Conservation (phyloP, 2,329 filamentous ascomycete genomes). For the Colletotrichum australisinense region DNA sequence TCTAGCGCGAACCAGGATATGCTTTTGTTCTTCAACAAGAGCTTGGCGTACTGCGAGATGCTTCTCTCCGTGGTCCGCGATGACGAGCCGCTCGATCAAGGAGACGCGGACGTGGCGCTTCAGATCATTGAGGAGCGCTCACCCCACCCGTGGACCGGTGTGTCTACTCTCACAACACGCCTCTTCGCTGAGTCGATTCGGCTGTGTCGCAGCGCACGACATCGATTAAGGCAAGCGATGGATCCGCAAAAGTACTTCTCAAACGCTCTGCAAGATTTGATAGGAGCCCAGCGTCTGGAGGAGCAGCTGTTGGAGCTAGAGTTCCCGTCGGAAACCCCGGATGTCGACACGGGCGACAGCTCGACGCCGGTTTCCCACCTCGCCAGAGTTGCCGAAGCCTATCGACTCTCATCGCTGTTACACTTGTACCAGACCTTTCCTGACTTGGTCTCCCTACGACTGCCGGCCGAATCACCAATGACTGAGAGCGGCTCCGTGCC, state of each 20-base stretch:
- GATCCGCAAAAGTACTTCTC: constrained; percentile 40
- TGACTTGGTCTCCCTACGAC: constrained; percentile 43
- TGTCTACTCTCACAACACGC: constrained; percentile 46
- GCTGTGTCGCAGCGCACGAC: constrained; percentile 49
- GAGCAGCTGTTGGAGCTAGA: constrained; percentile 48
- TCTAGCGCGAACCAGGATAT: constrained; percentile 42
- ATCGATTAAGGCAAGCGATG: constrained; percentile 38
- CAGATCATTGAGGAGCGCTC: constrained; percentile 13
- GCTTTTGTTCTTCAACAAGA: constrained; percentile 52
- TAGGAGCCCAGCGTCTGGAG: constrained; percentile 49
- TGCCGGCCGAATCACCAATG: constrained; percentile 39
- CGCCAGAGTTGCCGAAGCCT: constrained; percentile 49
- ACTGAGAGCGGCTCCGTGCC: constrained; percentile 38
- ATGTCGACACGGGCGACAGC: constrained; percentile 44
- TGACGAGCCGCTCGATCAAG: constrained; percentile 38
- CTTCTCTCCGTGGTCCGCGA: constrained; percentile 51
- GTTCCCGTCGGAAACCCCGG: constrained; percentile 35
- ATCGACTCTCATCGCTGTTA: constrained; percentile 48
- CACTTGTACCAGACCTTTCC: constrained; percentile 54
- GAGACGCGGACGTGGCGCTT: background rate
- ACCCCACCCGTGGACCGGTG: constrained; percentile 52
- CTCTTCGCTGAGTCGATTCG: constrained; percentile 49
- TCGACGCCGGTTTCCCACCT: constrained; percentile 45
- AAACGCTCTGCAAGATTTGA: constrained; percentile 43
- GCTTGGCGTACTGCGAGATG: constrained; percentile 53